These are phyloP conservation scores for Aspergillus caelatus DNA, from an alignment of 2,329 filamentous ascomycete genomes.

Conservation along the genomic window DNA sequence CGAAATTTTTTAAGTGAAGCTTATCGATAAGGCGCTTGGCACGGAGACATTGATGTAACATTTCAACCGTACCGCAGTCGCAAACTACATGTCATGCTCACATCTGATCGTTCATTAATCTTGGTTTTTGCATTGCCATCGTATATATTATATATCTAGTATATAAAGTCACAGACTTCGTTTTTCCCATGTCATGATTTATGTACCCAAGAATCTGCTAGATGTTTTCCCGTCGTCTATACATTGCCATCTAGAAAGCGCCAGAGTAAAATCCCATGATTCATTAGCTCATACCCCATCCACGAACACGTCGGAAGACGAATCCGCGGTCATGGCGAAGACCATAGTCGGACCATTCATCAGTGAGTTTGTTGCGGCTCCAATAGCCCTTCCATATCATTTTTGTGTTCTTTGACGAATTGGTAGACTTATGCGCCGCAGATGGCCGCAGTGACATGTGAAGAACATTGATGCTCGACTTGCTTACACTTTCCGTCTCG, in stretches of 20 bases:
- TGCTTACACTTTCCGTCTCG: conserved; percentile 80
- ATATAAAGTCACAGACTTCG: not conserved
- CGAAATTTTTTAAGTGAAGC: conserved; percentile 26
- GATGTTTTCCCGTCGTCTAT: not conserved
- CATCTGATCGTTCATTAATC: not conserved
- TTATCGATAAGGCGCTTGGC: conserved; percentile 36
- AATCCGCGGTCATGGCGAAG: conserved; percentile 64
- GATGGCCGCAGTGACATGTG: conserved; percentile 67
- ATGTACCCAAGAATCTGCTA: not conserved
- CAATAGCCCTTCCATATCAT: conserved; percentile 86
- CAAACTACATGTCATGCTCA: not conserved
- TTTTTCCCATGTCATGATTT: not conserved
- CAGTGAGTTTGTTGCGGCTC: conserved; percentile 85
- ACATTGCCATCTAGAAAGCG: not conserved
- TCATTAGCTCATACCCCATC: conserved; percentile 52
- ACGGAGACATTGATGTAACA: not conserved
- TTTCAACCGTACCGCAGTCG: not conserved
- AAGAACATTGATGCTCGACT: conserved; percentile 84
- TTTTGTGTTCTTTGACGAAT: conserved; percentile 75
- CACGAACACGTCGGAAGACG: conserved; percentile 64
- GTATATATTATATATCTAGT: not conserved
- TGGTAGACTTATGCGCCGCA: conserved; percentile 54
- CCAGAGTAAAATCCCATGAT: conserved; percentile 6
- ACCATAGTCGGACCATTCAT: conserved; percentile 85
- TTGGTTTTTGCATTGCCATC: not conserved